A percentile compares a stretch with the other conserved stretches of the same genome.
phyloP scores from a whole-genome alignment of 352 stramenopile species.

The Sclerospora graminicola region DNA sequence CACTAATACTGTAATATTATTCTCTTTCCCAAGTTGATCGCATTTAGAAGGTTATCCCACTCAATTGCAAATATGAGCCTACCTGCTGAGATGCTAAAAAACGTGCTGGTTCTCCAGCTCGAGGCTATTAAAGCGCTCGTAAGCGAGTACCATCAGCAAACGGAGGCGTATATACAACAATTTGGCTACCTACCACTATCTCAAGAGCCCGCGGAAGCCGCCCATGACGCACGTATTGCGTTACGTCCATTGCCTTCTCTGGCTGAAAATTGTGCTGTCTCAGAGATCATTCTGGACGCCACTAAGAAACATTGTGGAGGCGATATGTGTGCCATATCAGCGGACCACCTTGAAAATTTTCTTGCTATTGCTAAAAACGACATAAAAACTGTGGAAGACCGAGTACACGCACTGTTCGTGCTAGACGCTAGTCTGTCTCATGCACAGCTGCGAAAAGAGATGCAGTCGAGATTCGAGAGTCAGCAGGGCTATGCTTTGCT shows the following conservation, averaged over 20 bases:
- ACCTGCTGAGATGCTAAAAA: conserved; percentile 30
- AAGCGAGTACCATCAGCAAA: conserved; percentile 53
- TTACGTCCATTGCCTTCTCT: conserved; percentile 22
- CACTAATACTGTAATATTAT: no score
- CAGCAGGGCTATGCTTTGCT: conserved; percentile 46
- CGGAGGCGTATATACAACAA: conserved; percentile 51
- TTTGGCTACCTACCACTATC: conserved; percentile 39
- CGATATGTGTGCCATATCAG: conserved; percentile 24
- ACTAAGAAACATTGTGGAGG: conserved; percentile 30
- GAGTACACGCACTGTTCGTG: conserved; percentile 44
- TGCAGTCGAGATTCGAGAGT: conserved; percentile 43
- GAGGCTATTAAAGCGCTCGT: conserved; percentile 32
- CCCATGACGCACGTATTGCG: conserved; percentile 16
- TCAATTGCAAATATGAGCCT: conserved; percentile 4
- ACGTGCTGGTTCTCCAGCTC: conserved; percentile 48
- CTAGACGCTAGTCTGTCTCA: conserved; percentile 37
- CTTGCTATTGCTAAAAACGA: conserved; percentile 21
- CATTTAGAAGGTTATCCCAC: background rate
- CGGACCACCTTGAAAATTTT: conserved; percentile 30
- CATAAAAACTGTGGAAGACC: conserved; percentile 40
- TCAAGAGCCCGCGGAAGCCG: conserved; percentile 7
- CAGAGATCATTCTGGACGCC: conserved; percentile 26
- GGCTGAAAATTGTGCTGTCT: conserved; percentile 29
- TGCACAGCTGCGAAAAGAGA: conserved; percentile 5
- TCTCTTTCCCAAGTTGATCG: background rate